A percentile compares a stretch with the other conserved stretches of the same genome.
Conservation (phyloP, 495 filamentous ascomycete genomes). For the Clohesyomyces aquaticus region DNA sequence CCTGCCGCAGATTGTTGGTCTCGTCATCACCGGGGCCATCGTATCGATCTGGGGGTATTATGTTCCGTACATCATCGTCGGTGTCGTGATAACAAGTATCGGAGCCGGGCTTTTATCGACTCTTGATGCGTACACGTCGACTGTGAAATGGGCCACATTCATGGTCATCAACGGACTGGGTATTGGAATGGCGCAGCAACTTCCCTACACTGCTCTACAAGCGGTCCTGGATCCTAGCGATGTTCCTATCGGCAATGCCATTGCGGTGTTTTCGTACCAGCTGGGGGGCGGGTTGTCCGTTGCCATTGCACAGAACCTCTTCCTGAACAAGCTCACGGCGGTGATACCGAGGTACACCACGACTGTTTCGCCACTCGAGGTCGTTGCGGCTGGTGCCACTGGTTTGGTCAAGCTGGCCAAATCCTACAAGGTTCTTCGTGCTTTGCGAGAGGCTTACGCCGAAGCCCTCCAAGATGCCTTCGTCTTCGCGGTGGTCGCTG, state of each 20-base stretch:
- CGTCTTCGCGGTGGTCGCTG: slow-evolving; percentile 6
- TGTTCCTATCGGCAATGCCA: slow-evolving; percentile 8
- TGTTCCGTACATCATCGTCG: neutral
- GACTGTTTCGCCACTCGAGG: neutral
- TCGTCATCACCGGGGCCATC: neutral
- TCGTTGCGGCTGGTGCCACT: slow-evolving; percentile 1
- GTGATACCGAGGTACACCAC: slow-evolving; percentile 1
- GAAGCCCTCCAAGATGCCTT: slow-evolving; percentile 1
- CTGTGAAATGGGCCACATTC: neutral
- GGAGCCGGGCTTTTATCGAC: slow-evolving; percentile 23
- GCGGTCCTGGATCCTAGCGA: slow-evolving; percentile 4
- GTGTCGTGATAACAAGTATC: slow-evolving; percentile 20
- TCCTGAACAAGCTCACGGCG: slow-evolving; percentile 1
- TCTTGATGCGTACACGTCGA: slow-evolving; percentile 3
- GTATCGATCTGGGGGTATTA: neutral
- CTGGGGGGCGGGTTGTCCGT: slow-evolving; percentile 15
- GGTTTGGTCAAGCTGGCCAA: neutral
- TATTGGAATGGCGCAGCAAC: slow-evolving; percentile 20
- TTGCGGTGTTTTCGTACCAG: slow-evolving; percentile 14
- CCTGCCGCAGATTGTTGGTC: slow-evolving; percentile 1
- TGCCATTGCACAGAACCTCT: slow-evolving; percentile 12
- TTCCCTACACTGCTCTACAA: slow-evolving; percentile 17
- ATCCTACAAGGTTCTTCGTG: neutral
- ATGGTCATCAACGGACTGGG: slow-evolving; percentile 6
- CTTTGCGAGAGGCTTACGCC: slow-evolving; percentile 1